A percentile compares a stretch with the other conserved stretches of the same genome.
These are phyloP conservation scores for Stachybotrys chartarum DNA, from an alignment of 2,329 filamentous ascomycete species.

Conservation along the genomic window DNA sequence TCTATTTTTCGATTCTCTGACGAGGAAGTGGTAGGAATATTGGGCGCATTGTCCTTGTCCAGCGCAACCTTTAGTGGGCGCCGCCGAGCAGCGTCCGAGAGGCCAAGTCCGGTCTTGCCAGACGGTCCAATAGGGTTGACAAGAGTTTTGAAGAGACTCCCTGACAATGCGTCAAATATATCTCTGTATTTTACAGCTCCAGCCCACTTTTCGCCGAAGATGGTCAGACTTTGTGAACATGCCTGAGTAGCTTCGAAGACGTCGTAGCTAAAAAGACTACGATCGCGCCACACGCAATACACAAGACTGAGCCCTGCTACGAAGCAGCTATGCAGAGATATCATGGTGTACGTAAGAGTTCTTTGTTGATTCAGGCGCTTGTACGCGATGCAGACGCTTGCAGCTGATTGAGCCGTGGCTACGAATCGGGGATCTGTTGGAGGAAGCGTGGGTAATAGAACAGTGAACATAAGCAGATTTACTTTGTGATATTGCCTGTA, in stretches of 20 bases:
- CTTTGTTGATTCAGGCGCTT: slow-evolving; percentile 20
- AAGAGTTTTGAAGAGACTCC: slow-evolving; percentile 13
- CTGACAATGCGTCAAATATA: slow-evolving; percentile 17
- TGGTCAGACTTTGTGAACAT: slow-evolving; percentile 17
- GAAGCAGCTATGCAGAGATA: slow-evolving; percentile 20
- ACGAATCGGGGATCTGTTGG: slow-evolving; percentile 14
- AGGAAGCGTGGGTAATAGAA: slow-evolving; percentile 12
- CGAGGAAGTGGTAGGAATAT: neutral
- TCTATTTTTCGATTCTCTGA: neutral
- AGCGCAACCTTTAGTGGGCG: neutral
- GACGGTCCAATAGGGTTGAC: slow-evolving; percentile 5
- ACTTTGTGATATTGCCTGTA: slow-evolving; percentile 17
- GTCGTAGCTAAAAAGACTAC: slow-evolving; percentile 13
- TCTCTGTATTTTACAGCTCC: slow-evolving; percentile 20
- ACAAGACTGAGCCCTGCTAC: slow-evolving; percentile 18
- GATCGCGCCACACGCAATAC: slow-evolving; percentile 19
- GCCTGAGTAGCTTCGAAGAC: slow-evolving; percentile 17
- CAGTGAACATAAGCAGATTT: slow-evolving; percentile 13
- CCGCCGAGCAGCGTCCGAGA: neutral
- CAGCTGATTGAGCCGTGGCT: slow-evolving; percentile 9
- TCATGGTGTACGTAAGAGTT: slow-evolving; percentile 21
- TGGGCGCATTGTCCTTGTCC: neutral
- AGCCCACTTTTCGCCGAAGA: slow-evolving; percentile 20
- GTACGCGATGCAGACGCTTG: slow-evolving; percentile 18
- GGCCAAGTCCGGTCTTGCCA: neutral